Percentiles rank a stretch among this genome's conserved stretches.
Evolutionary conservation across 2,329 filamentous ascomycete genomes (phyloP).

Genomic region (Aspergillus neotritici): DNA sequence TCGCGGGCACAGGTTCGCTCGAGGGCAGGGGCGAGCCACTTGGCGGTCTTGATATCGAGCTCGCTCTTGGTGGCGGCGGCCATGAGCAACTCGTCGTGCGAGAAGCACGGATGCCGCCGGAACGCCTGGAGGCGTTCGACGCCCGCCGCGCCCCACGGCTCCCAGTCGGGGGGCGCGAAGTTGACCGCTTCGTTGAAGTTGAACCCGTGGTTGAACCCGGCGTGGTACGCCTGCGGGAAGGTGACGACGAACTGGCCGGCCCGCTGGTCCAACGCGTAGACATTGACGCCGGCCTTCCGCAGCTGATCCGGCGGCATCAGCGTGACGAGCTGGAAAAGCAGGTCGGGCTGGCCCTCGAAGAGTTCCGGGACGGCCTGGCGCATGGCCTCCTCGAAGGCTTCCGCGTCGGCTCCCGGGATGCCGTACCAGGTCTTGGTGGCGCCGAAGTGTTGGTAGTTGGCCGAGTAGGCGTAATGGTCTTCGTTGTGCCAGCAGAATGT

Average conservation of each 20-base stretch:
- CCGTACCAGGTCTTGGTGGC: conserved; percentile 99
- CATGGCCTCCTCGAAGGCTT: conserved; percentile 95
- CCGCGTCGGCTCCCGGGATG: conserved; percentile 86
- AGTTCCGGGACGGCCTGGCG: conserved; percentile 88
- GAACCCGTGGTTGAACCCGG: conserved; percentile 97
- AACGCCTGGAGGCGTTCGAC: conserved; percentile 84
- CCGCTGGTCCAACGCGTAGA: conserved; percentile 91
- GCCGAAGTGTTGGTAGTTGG: conserved; percentile 97
- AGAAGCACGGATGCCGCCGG: conserved; percentile 89
- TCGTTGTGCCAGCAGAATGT: conserved; percentile 99
- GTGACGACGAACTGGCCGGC: conserved; percentile 95
- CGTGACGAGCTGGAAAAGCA: conserved; percentile 96
- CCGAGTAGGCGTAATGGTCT: conserved; percentile 95
- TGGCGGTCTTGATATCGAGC: conserved; percentile 70
- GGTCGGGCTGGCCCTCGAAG: conserved; percentile 93
- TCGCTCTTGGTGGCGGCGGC: conserved; percentile 88
- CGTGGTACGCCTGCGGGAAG: conserved; percentile 94
- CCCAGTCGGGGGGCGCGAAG: conserved; percentile 93
- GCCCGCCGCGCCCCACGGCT: conserved; percentile 79
- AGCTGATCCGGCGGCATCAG: conserved; percentile 88
- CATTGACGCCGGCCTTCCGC: conserved; percentile 83
- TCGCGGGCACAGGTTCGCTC: conserved; percentile 73
- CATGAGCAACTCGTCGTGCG: conserved; percentile 88
- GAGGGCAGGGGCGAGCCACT: conserved; percentile 87
- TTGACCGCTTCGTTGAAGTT: conserved; percentile 99